A percentile compares a stretch with the other conserved stretches of the same genome.
phyloP scores from a whole-genome alignment of 2,329 filamentous ascomycete species.

The Xylaria sp. region DNA sequence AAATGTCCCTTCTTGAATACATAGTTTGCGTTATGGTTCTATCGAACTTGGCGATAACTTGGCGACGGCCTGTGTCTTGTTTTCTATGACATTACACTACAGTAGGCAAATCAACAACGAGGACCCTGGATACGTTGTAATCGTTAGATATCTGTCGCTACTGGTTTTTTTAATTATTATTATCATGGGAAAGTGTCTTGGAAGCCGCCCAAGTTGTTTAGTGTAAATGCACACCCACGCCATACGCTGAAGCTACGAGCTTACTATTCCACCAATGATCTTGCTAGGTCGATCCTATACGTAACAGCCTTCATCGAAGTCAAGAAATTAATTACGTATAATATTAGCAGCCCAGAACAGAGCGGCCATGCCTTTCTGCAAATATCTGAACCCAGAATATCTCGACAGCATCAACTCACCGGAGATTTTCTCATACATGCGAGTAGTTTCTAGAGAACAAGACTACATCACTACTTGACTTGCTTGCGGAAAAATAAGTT shows the following conservation, averaged over 20 bases:
- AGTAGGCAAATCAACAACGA: neutral
- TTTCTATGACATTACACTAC: neutral
- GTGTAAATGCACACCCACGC: neutral
- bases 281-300: neutral
- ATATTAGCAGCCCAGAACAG: neutral
- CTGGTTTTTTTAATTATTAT: neutral
- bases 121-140: neutral
- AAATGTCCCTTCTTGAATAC: neutral
- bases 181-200: neutral
- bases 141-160: neutral
- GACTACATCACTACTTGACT: neutral
- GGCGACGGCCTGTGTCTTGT: neutral
- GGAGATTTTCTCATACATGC: constrained; percentile 7
- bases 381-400: neutral
- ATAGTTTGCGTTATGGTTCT: too few relatives aligned
- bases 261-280: neutral
- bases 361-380: neutral
- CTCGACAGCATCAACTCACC: neutral
- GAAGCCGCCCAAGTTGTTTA: neutral
- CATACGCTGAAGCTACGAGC: neutral
- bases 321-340: neutral
- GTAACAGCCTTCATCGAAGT: neutral
- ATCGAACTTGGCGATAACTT: neutral
- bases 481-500: neutral
- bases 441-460: neutral